Evolutionary conservation across 805 yeast species (phyloP).

Genomic region (Lipomyces sp.): DNA sequence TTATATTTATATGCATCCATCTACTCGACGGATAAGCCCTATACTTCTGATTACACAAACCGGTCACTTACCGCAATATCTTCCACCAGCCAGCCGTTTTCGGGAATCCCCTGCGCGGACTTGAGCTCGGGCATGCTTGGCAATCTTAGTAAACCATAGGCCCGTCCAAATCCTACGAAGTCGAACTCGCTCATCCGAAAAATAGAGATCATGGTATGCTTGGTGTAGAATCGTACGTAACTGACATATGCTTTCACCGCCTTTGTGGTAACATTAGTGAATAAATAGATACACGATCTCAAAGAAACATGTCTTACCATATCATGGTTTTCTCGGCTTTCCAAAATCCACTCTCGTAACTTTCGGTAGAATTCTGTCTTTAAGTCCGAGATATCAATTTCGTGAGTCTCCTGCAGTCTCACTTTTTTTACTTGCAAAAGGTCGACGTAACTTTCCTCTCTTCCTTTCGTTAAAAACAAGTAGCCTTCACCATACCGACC

Average conservation of each 20-base stretch:
- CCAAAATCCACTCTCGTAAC: slow-evolving; percentile 60
- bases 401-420: slow-evolving; percentile 50
- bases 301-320: slow-evolving; percentile 27
- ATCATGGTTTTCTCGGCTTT: slow-evolving; percentile 83
- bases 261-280: neutral
- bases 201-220: slow-evolving; percentile 86
- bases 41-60: neutral
- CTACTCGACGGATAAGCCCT: neutral
- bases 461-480: slow-evolving; percentile 69
- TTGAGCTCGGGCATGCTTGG: slow-evolving; percentile 95
- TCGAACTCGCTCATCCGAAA: slow-evolving; percentile 76
- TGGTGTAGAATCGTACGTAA: slow-evolving; percentile 79
- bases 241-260: slow-evolving; percentile 83
- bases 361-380: slow-evolving; percentile 13
- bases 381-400: slow-evolving; percentile 11
- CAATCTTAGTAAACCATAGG: slow-evolving; percentile 79
- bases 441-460: slow-evolving; percentile 80
- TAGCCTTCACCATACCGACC: slow-evolving; percentile 81
- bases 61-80: slow-evolving; percentile 52
- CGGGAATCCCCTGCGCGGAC: slow-evolving; percentile 51
- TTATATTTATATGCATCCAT: slow-evolving; percentile 69
- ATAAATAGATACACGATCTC: neutral
- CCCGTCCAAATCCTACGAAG: slow-evolving; percentile 68
- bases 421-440: slow-evolving; percentile 78
- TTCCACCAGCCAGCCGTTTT: slow-evolving; percentile 74